A percentile compares a stretch with the other conserved stretches of the same genome.
These are phyloP conservation scores for Colletotrichum sp. DNA, from an alignment of 2,329 filamentous ascomycete species.

Conservation along the genomic window DNA sequence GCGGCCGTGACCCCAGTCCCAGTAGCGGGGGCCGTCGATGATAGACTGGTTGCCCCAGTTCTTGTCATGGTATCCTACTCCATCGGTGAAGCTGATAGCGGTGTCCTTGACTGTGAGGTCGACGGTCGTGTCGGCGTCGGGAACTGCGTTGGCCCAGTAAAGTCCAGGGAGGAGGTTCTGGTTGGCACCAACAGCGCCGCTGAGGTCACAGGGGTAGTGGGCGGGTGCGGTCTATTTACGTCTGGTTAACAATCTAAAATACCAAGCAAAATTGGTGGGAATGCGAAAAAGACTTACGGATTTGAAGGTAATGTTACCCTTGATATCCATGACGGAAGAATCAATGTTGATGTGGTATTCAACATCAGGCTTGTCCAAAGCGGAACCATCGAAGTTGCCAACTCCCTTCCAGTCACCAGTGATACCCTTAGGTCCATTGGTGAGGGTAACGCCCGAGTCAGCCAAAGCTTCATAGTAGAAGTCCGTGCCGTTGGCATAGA, in stretches of 20 bases:
- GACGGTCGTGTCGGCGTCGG: neutral
- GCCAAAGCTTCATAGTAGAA: neutral
- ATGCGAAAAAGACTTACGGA: neutral
- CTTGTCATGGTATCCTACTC: slow-evolving; percentile 51
- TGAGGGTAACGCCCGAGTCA: neutral
- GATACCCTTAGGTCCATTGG: neutral
- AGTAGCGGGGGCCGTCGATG: slow-evolving; percentile 19
- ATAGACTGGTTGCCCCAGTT: slow-evolving; percentile 44
- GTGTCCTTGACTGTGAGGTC: neutral
- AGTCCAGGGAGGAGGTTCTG: neutral
- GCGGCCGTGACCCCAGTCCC: slow-evolving; percentile 51
- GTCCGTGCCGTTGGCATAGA: neutral
- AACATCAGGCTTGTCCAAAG: neutral
- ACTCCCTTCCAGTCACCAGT: neutral
- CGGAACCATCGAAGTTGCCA: neutral
- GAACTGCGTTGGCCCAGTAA: neutral
- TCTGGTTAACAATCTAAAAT: fast-evolving
- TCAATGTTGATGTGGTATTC: neutral
- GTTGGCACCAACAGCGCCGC: neutral
- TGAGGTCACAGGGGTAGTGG: neutral
- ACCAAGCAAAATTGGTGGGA: fast-evolving
- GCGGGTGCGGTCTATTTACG: neutral
- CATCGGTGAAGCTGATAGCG: slow-evolving; percentile 13
- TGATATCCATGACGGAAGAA: neutral
- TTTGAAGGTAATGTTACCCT: neutral